A percentile compares a stretch with the other conserved stretches of the same genome.
phyloP scores from a whole-genome alignment of 331 rosid genomes.

The Pyrus hybrid region DNA sequence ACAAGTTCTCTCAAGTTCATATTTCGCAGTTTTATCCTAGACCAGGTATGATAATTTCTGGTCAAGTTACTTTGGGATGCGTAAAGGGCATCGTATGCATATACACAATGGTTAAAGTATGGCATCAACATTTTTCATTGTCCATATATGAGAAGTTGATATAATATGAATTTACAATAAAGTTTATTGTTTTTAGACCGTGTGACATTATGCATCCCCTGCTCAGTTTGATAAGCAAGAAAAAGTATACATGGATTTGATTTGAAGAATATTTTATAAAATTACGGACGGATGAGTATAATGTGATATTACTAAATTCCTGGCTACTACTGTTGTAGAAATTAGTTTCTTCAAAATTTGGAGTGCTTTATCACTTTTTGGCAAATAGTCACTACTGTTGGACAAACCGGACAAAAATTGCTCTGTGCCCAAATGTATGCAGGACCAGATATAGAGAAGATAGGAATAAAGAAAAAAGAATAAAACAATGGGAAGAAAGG shows the following conservation, averaged over 20 bases:
- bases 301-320: too few species aligned
- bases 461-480: too few species aligned
- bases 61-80: background rate
- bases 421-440: background rate
- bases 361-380: background rate
- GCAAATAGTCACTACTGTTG: background rate
- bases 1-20: constrained; percentile 87
- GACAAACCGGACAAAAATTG: background rate
- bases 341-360: too few species aligned
- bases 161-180: background rate
- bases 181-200: background rate
- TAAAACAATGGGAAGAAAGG: background rate
- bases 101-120: background rate
- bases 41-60: constrained; percentile 48
- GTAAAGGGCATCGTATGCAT: background rate
- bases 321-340: background rate
- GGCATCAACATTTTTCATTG: background rate
- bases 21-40: constrained; percentile 98
- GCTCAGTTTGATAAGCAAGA: background rate
- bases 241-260: background rate
- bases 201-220: background rate
- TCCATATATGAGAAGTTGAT: background rate
- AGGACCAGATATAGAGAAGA: background rate
- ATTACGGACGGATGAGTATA: background rate
- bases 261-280: background rate